phyloP scores from a whole-genome alignment of 2,329 filamentous ascomycete genomes.

The Hymenoscyphus infarciens region DNA sequence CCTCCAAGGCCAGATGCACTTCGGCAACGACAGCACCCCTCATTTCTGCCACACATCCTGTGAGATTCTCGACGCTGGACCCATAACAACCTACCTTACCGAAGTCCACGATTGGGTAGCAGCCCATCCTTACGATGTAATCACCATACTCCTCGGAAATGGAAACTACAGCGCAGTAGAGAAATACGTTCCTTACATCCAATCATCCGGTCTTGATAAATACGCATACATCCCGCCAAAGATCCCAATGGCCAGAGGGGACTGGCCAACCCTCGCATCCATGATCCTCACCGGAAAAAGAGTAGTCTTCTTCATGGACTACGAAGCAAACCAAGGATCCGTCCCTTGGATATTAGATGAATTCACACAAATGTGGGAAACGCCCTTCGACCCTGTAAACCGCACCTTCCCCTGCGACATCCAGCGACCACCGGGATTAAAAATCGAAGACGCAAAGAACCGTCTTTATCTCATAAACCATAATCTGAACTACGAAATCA shows the following conservation, averaged over 20 bases:
- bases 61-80: constrained; percentile 75
- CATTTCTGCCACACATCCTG: constrained; percentile 87
- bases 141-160: constrained; percentile 84
- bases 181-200: constrained; percentile 65
- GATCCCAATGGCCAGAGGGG: constrained; percentile 64
- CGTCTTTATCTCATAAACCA: constrained; percentile 84
- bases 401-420: constrained; percentile 70
- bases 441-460: constrained; percentile 48
- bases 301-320: constrained; percentile 80
- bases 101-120: constrained; percentile 70
- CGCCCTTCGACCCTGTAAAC: constrained; percentile 62
- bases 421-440: constrained; percentile 70
- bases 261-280: constrained; percentile 80
- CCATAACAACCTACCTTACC: constrained; percentile 69
- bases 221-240: constrained; percentile 72
- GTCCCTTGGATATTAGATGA: constrained; percentile 85
- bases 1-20: constrained; percentile 62
- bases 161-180: constrained; percentile 64
- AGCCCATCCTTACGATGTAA: constrained; percentile 76
- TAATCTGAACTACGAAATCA: constrained; percentile 79
- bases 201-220: constrained; percentile 65
- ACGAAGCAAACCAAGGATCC: constrained; percentile 68
- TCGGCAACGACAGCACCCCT: constrained; percentile 51
- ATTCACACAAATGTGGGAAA: constrained; percentile 88
- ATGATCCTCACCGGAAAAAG: constrained; percentile 71